Evolutionary conservation across 169 alveolate genomes (phyloP).

Genomic region (Cyclospora cayetanensis): DNA sequence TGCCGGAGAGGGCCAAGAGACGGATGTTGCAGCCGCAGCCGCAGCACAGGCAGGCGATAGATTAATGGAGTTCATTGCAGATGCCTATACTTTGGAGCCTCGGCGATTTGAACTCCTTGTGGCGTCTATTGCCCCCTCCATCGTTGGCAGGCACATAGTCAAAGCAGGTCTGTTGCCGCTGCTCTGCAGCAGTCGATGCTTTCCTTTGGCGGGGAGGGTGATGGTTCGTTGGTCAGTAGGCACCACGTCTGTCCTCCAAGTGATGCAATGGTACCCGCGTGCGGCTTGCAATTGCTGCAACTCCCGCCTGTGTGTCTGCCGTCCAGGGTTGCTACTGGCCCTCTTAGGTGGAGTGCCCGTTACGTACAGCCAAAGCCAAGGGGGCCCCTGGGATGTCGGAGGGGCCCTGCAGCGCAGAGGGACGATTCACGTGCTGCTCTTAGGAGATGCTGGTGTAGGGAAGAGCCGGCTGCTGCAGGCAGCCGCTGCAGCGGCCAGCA

Average conservation of each 20-base stretch:
- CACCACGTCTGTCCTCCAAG: not conserved
- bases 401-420: slow-evolving; percentile 1
- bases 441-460: slow-evolving; percentile 40
- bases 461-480: slow-evolving; percentile 49
- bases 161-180: slow-evolving; percentile 12
- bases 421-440: slow-evolving; percentile 10
- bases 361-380: not conserved
- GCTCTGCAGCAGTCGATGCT: not conserved
- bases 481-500: slow-evolving; percentile 7
- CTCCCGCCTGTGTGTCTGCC: not conserved
- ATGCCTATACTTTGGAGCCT: not conserved
- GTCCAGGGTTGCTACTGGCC: not conserved
- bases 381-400: not conserved
- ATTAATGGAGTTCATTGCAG: not conserved
- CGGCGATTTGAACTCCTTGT: not conserved
- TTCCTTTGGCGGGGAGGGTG: not conserved
- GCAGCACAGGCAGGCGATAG: not conserved
- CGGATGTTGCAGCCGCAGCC: too few relatives aligned
- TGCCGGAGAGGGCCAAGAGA: too few relatives aligned
- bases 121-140: slow-evolving; percentile 1
- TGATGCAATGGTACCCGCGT: not conserved
- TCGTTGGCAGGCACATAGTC: not conserved
- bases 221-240: not conserved
- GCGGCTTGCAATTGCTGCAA: too few relatives aligned
- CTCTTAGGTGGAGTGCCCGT: slow-evolving; percentile 1